Evolutionary conservation across 2,329 filamentous ascomycete species (phyloP).

Genomic region (Botrytis deweyae): DNA sequence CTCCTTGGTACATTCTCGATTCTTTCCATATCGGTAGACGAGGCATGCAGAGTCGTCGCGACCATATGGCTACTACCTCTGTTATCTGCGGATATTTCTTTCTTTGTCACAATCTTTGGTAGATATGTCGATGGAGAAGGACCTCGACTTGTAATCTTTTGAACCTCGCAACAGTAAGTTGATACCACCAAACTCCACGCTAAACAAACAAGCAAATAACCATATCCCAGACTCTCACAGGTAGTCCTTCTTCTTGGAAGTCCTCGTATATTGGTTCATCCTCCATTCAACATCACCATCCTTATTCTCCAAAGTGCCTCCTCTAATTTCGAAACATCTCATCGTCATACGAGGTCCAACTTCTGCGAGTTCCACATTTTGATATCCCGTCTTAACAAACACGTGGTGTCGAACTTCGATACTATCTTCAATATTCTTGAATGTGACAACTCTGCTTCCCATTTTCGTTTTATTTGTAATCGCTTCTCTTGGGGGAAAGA

Average conservation of each 20-base stretch:
- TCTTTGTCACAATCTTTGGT: slow-evolving; percentile 18
- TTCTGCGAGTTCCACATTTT: slow-evolving; percentile 84
- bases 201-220: slow-evolving; percentile 35
- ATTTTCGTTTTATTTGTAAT: slow-evolving; percentile 70
- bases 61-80: slow-evolving; percentile 22
- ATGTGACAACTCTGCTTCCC: slow-evolving; percentile 86
- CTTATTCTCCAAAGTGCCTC: slow-evolving; percentile 89
- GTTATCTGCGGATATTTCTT: slow-evolving; percentile 15
- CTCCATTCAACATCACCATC: slow-evolving; percentile 97
- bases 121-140: slow-evolving; percentile 22
- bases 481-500: slow-evolving; percentile 86
- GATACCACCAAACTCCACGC: slow-evolving; percentile 37
- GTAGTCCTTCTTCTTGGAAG: slow-evolving; percentile 93
- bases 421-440: slow-evolving; percentile 89
- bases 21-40: slow-evolving; percentile 15
- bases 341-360: slow-evolving; percentile 97
- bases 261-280: slow-evolving; percentile 91
- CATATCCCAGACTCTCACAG: slow-evolving; percentile 52
- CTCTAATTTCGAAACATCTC: slow-evolving; percentile 88
- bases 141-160: slow-evolving; percentile 16
- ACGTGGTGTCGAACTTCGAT: slow-evolving; percentile 94
- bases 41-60: slow-evolving; percentile 21
- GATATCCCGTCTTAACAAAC: slow-evolving; percentile 88
- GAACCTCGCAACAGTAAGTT: slow-evolving; percentile 27
- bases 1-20: slow-evolving; percentile 13